Conservation (phyloP, 305 asterid species). For the Fraxinus angustifolia region DNA sequence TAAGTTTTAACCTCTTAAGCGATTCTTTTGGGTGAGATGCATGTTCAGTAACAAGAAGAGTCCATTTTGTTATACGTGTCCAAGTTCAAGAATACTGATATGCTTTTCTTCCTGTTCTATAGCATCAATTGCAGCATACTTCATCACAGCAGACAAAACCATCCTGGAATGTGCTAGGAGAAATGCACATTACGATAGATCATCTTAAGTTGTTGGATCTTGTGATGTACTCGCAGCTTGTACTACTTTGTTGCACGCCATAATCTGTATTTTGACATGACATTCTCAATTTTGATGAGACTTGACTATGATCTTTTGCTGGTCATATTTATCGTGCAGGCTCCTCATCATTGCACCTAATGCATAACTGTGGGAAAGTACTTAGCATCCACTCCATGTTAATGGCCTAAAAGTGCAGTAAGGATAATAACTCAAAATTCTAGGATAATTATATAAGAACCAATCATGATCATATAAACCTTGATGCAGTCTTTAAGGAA, state of each 20-base stretch:
- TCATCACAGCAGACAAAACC: conserved; percentile 70
- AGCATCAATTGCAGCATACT: conserved; percentile 70
- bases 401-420: background rate
- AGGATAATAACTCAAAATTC: background rate
- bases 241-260: background rate
- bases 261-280: background rate
- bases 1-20: background rate
- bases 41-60: background rate
- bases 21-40: background rate
- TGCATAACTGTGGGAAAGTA: background rate
- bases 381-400: background rate
- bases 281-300: background rate
- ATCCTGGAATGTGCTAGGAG: conserved; percentile 61
- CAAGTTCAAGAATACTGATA: background rate
- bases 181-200: conserved; percentile 37
- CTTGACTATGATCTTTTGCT: background rate
- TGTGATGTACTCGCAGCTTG: background rate
- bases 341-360: background rate
- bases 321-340: background rate
- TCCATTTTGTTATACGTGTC: background rate
- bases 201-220: conserved; percentile 22
- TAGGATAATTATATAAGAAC: background rate
- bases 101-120: conserved; percentile 4
- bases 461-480: background rate
- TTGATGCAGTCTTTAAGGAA: background rate